These are phyloP conservation scores for Flaveria bidentis DNA, from an alignment of 129 eudicot species.

Conservation along the genomic window DNA sequence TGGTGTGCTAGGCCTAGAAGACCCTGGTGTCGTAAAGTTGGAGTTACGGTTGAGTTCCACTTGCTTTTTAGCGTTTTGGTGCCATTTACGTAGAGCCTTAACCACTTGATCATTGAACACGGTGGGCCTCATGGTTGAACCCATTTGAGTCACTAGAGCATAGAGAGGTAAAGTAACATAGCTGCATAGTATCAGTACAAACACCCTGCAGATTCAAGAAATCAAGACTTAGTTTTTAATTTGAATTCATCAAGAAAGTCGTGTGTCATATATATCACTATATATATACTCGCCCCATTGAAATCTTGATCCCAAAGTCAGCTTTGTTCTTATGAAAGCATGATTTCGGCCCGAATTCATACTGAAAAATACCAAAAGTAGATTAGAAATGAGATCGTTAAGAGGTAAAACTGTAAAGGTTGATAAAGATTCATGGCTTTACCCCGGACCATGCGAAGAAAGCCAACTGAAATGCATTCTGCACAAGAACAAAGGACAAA, in stretches of 20 bases:
- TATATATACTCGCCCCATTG: slow-evolving; percentile 43
- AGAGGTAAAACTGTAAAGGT: background rate
- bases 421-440: slow-evolving; percentile 14
- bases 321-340: slow-evolving; percentile 52
- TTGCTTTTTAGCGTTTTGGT: slow-evolving; percentile 58
- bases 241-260: background rate
- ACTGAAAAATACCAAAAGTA: slow-evolving; percentile 27
- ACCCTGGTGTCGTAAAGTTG: slow-evolving; percentile 35
- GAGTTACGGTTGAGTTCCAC: slow-evolving; percentile 43
- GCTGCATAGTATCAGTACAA: slow-evolving; percentile 57
- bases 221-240: background rate
- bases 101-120: slow-evolving; percentile 49
- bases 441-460: slow-evolving; percentile 71
- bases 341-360: slow-evolving; percentile 48
- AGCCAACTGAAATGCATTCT: slow-evolving; percentile 80
- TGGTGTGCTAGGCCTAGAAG: slow-evolving; percentile 45
- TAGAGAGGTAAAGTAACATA: slow-evolving; percentile 72
- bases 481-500: slow-evolving; percentile 9
- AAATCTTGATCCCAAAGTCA: slow-evolving; percentile 45
- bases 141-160: slow-evolving; percentile 70
- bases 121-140: slow-evolving; percentile 57
- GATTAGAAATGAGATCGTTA: background rate
- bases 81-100: slow-evolving; percentile 58
- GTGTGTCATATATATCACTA: background rate
- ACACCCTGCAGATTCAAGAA: slow-evolving; percentile 39